Percentiles rank a stretch among this genome's conserved stretches.
Evolutionary conservation across 768 basidiomycete species (phyloP).

Genomic region (Termitomyces sp.): DNA sequence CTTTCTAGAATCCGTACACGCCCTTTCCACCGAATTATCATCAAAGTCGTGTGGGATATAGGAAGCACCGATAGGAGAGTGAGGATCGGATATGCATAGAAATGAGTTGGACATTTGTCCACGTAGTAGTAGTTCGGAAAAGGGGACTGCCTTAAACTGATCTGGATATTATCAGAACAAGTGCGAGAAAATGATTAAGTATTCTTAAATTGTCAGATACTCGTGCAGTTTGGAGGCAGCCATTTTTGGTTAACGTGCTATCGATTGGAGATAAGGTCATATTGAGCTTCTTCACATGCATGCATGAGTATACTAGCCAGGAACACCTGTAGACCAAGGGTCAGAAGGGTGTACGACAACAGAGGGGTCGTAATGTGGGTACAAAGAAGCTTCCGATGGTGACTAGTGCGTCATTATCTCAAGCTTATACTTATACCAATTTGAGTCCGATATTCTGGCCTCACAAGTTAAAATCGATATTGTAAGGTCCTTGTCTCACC

Average conservation of each 20-base stretch:
- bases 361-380: not conserved
- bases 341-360: not conserved
- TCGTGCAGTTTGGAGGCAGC: not conserved
- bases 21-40: not conserved
- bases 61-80: not conserved
- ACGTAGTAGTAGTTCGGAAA: not conserved
- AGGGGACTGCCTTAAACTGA: not conserved
- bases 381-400: not conserved
- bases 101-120: not conserved
- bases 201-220: not conserved
- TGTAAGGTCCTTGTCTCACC: not conserved
- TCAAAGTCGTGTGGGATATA: not conserved
- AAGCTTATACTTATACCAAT: not conserved
- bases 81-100: not conserved
- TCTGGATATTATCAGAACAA: not conserved
- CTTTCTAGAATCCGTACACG: constrained; percentile 8
- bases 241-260: not conserved
- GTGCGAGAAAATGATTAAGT: not conserved
- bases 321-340: not conserved
- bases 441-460: not conserved
- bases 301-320: not conserved
- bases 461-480: not conserved
- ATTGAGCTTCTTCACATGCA: not conserved
- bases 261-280: not conserved
- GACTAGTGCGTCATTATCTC: not conserved